Conservation (phyloP, 345 rosid genomes). For the Populus euphratica region DNA sequence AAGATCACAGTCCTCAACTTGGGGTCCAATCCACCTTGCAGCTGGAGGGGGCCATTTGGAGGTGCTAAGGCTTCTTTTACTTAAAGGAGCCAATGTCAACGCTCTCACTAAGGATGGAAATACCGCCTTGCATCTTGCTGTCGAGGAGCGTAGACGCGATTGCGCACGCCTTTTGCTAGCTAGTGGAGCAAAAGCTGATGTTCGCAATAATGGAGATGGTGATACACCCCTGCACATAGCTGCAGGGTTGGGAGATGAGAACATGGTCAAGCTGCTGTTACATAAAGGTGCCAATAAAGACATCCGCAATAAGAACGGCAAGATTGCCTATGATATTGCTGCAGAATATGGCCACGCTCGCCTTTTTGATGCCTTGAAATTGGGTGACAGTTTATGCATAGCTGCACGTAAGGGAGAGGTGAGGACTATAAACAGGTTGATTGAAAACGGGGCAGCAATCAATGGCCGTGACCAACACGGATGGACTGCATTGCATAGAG, state of each 20-base stretch:
- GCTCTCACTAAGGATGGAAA: slow-evolving; percentile 44
- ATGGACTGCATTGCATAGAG: slow-evolving; percentile 67
- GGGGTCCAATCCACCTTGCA: slow-evolving; percentile 59
- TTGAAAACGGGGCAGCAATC: slow-evolving; percentile 49
- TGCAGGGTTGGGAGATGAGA: slow-evolving; percentile 46
- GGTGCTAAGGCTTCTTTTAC: slow-evolving; percentile 46
- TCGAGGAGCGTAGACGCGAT: slow-evolving; percentile 41
- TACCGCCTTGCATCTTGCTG: slow-evolving; percentile 53
- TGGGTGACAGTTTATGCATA: slow-evolving; percentile 46
- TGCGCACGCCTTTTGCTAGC: slow-evolving; percentile 44
- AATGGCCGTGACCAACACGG: slow-evolving; percentile 56
- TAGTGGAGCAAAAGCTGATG: slow-evolving; percentile 37
- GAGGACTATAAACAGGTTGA: slow-evolving; percentile 30
- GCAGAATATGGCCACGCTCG: slow-evolving; percentile 45
- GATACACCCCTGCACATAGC: slow-evolving; percentile 54
- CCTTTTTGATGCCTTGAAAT: slow-evolving; percentile 44
- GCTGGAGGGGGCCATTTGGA: slow-evolving; percentile 41
- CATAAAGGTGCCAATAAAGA: slow-evolving; percentile 51
- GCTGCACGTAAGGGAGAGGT: slow-evolving; percentile 57
- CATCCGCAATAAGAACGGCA: slow-evolving; percentile 41
- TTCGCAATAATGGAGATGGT: slow-evolving; percentile 31
- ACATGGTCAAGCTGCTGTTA: slow-evolving; percentile 45
- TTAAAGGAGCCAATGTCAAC: slow-evolving; percentile 45
- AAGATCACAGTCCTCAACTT: slow-evolving; percentile 35
- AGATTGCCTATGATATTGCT: slow-evolving; percentile 49